Percentiles rank a stretch among this genome's conserved stretches.
phyloP scores from a whole-genome alignment of 148 eudicot species.

The Pouteria glomerata region DNA sequence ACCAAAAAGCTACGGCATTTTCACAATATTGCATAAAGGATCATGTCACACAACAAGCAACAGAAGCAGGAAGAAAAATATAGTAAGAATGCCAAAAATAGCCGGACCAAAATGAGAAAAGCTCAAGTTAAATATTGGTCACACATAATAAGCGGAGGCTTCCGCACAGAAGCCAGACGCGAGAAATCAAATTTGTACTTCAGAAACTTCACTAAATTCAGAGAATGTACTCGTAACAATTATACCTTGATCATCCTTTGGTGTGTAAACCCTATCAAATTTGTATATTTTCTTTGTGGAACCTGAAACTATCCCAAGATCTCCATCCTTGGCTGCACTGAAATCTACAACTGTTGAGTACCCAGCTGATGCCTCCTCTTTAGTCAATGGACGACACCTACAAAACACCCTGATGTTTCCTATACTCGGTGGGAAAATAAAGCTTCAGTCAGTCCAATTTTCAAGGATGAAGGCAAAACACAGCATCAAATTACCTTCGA shows the following conservation, averaged over 20 bases:
- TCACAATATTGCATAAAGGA: not conserved
- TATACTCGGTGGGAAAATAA: constrained; percentile 11
- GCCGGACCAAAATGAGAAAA: not conserved
- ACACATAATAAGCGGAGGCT: not conserved
- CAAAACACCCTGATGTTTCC: constrained; percentile 96
- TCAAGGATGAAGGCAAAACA: not conserved
- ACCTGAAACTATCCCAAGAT: constrained; percentile 46
- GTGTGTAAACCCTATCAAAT: constrained; percentile 79
- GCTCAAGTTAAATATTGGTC: constrained; percentile 23
- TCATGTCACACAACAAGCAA: not conserved
- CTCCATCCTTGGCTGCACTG: constrained; percentile 81
- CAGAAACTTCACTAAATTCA: not conserved
- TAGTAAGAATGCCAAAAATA: not conserved
- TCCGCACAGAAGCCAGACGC: not conserved
- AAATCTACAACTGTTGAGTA: constrained; percentile 64
- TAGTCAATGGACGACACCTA: constrained; percentile 79
- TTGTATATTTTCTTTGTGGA: constrained; percentile 64
- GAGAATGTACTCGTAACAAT: not conserved
- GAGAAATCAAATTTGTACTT: not conserved
- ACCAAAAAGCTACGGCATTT: not conserved
- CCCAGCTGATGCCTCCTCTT: constrained; percentile 45
- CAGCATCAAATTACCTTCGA: not conserved
- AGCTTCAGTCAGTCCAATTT: constrained; percentile 2
- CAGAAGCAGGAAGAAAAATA: not conserved
- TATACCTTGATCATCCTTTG: constrained; percentile 83